A percentile compares a stretch with the other conserved stretches of the same genome.
These are phyloP conservation scores for Leccinellum albellum DNA, from an alignment of 768 basidiomycete genomes.

Conservation along the genomic window DNA sequence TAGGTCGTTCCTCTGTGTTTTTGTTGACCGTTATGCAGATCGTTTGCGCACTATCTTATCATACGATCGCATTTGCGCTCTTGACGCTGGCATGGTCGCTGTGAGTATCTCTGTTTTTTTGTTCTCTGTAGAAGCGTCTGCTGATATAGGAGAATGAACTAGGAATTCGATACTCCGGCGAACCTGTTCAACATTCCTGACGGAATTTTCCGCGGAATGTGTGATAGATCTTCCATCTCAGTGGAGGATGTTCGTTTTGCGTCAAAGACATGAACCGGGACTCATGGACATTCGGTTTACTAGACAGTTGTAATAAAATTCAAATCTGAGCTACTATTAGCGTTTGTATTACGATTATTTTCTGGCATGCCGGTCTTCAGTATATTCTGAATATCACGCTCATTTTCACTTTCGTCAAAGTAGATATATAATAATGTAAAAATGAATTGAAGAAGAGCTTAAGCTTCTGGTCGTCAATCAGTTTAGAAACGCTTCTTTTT, in stretches of 20 bases:
- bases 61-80: constrained; percentile 86
- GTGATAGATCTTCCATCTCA: constrained; percentile 74
- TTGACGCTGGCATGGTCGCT: constrained; percentile 75
- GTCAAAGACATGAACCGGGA: no score
- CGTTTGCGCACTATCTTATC: constrained; percentile 83
- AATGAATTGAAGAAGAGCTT: no score
- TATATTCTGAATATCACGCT: no score
- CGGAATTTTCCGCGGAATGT: constrained; percentile 84
- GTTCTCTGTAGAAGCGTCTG: background rate
- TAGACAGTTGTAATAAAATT: no score
- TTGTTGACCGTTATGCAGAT: constrained; percentile 40
- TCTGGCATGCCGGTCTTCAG: no score
- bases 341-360: no score
- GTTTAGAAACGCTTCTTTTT: no score
- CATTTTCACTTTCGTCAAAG: no score
- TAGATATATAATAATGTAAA: no score
- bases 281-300: no score
- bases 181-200: constrained; percentile 52
- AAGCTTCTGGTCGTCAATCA: no score
- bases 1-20: background rate
- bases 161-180: constrained; percentile 82
- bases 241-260: constrained; percentile 60
- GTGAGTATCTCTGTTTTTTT: constrained; percentile 35
- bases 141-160: background rate
- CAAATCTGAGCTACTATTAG: no score